These are phyloP conservation scores for Wickerhamomyces canadensis DNA, from an alignment of 805 yeast genomes.

Conservation along the genomic window DNA sequence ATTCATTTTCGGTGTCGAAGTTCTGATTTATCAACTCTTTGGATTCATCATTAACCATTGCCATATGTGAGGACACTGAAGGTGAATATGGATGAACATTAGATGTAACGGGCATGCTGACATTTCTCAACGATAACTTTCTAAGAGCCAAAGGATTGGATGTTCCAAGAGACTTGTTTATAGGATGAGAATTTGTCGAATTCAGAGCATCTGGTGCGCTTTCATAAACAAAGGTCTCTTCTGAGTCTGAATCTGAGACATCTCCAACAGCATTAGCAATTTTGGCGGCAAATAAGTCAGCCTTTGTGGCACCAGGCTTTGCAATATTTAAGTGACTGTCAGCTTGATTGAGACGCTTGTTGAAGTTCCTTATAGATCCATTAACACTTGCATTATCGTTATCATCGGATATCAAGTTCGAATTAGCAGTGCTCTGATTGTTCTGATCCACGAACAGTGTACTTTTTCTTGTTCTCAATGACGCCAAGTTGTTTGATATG, in stretches of 20 bases:
- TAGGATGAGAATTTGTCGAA: constrained; percentile 15
- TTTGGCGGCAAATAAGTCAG: constrained; percentile 92
- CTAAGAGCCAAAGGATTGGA: constrained; percentile 16
- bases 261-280: constrained; percentile 93
- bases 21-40: constrained; percentile 7
- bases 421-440: constrained; percentile 8
- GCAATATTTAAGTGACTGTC: constrained; percentile 16
- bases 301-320: constrained; percentile 51
- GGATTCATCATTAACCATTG: constrained; percentile 5
- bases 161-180: constrained; percentile 9
- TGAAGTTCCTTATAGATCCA: constrained; percentile 21
- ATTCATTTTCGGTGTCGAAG: constrained; percentile 13
- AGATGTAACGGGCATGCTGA: constrained; percentile 22
- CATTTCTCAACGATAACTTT: constrained; percentile 20
- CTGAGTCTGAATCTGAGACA: constrained; percentile 80
- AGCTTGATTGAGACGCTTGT: constrained; percentile 14
- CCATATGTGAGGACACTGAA: constrained; percentile 6
- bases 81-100: constrained; percentile 7
- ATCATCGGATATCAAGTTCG: constrained; percentile 8
- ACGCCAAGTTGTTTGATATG: constrained; percentile 23
- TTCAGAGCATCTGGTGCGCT: constrained; percentile 24
- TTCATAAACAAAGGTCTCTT: constrained; percentile 96
- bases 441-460: constrained; percentile 24
- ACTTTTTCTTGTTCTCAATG: constrained; percentile 32
- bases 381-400: constrained; percentile 19